Evolutionary conservation across 495 filamentous ascomycete genomes (phyloP).

Genomic region (Penicillium lagena): DNA sequence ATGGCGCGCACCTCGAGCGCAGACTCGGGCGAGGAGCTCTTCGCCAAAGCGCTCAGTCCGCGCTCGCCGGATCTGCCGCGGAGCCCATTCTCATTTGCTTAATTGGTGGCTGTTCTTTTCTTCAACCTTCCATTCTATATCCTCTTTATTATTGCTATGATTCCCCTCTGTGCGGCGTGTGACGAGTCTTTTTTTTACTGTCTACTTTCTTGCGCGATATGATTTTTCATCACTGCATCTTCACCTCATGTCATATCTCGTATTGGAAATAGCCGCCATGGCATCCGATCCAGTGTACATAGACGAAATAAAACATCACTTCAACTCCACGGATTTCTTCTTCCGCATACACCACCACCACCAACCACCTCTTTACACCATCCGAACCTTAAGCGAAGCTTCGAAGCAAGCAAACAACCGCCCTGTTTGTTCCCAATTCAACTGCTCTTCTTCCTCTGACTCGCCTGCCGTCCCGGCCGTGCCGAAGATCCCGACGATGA

Average conservation of each 20-base stretch:
- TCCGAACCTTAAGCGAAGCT: neutral
- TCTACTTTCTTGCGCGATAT: slow-evolving; percentile 1
- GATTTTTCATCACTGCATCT: neutral
- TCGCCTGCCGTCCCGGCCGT: slow-evolving; percentile 15
- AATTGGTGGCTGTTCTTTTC: slow-evolving; percentile 1
- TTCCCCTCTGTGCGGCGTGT: slow-evolving; percentile 22
- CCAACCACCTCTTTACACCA: neutral
- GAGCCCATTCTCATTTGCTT: slow-evolving; percentile 60
- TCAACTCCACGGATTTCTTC: neutral
- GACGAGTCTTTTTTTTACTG: slow-evolving; percentile 9
- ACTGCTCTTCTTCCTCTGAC: slow-evolving; percentile 21
- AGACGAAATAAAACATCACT: neutral
- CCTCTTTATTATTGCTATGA: slow-evolving; percentile 17
- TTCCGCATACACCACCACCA: neutral
- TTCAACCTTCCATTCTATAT: neutral
- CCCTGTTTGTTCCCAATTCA: neutral
- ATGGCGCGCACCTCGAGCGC: slow-evolving; percentile 20
- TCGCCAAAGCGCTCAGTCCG: slow-evolving; percentile 74
- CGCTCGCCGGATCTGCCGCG: slow-evolving; percentile 70
- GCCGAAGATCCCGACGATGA: slow-evolving; percentile 1
- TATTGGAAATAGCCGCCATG: slow-evolving; percentile 10
- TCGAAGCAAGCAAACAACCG: neutral
- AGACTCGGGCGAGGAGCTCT: slow-evolving; percentile 66
- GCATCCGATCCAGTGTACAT: slow-evolving; percentile 16
- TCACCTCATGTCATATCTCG: slow-evolving; percentile 11